phyloP scores from a whole-genome alignment of 1,284 basidiomycete species.

The Heterobasidion occidentale region DNA sequence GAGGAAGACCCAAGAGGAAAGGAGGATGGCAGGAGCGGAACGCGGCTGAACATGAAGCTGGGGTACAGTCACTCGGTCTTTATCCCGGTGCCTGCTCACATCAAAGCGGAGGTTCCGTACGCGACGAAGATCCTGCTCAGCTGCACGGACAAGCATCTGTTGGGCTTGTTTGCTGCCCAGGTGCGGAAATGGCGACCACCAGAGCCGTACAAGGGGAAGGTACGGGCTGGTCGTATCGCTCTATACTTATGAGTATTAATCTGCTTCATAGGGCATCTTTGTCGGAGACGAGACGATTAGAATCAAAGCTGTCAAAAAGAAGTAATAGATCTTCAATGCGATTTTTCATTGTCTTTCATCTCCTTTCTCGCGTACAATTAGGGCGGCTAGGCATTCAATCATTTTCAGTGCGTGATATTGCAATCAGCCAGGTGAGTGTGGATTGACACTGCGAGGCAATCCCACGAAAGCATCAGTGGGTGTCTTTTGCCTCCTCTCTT shows the following conservation, averaged over 20 bases:
- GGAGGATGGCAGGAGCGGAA: conserved; percentile 46
- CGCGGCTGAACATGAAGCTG: conserved; percentile 80
- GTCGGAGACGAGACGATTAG: conserved; percentile 84
- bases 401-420: neutral
- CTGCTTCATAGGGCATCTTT: conserved; percentile 70
- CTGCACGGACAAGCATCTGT: conserved; percentile 67
- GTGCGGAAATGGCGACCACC: conserved; percentile 83
- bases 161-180: conserved; percentile 86
- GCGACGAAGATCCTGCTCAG: conserved; percentile 64
- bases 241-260: neutral
- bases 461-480: too few relatives aligned
- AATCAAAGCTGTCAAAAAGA: conserved; percentile 92
- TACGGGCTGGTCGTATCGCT: conserved; percentile 29
- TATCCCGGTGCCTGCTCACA: conserved; percentile 74
- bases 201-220: conserved; percentile 97
- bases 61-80: conserved; percentile 88
- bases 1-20: conserved; percentile 78
- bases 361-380: neutral
- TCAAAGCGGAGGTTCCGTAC: conserved; percentile 67
- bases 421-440: too few relatives aligned
- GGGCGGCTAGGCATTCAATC: neutral
- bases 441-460: too few relatives aligned
- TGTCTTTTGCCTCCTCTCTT: too few relatives aligned
- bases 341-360: neutral
- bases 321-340: conserved; percentile 41